These are phyloP conservation scores for Arxiozyma heterogenica DNA, from an alignment of 1,139 yeast species.

Conservation along the genomic window DNA sequence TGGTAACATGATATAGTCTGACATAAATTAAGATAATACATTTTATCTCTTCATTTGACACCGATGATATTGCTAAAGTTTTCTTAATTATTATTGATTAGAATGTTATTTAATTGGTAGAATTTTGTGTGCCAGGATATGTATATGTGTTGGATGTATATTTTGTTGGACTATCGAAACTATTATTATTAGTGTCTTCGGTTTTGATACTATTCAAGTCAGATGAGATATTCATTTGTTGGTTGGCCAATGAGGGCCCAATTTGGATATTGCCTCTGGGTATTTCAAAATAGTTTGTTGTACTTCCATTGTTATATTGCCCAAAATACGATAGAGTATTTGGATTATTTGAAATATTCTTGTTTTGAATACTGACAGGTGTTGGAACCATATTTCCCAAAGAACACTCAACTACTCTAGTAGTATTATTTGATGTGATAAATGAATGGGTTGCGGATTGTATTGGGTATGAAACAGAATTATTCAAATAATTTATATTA, in stretches of 20 bases:
- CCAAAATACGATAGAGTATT: background rate
- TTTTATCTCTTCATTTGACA: background rate
- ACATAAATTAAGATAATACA: background rate
- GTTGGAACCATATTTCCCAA: constrained; percentile 6
- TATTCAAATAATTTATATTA: background rate
- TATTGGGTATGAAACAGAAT: background rate
- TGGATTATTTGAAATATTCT: background rate
- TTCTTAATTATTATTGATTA: too few relatives aligned
- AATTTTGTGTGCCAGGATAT: constrained; percentile 9
- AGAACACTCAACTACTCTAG: background rate
- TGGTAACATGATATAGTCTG: background rate
- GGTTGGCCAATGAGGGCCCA: background rate
- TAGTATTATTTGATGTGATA: background rate
- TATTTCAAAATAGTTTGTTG: background rate
- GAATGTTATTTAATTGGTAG: constrained; percentile 4
- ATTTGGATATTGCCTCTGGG: background rate
- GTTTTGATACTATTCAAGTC: background rate
- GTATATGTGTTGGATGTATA: background rate
- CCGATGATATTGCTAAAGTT: background rate
- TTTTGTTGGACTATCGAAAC: constrained; percentile 6
- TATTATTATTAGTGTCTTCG: background rate
- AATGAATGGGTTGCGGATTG: background rate
- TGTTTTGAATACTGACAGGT: constrained; percentile 6
- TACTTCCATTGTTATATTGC: background rate
- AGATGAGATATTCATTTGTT: background rate